A percentile compares a stretch with the other conserved stretches of the same genome.
These are phyloP conservation scores for Xylaria grammica DNA, from an alignment of 495 filamentous ascomycete species.

Conservation along the genomic window DNA sequence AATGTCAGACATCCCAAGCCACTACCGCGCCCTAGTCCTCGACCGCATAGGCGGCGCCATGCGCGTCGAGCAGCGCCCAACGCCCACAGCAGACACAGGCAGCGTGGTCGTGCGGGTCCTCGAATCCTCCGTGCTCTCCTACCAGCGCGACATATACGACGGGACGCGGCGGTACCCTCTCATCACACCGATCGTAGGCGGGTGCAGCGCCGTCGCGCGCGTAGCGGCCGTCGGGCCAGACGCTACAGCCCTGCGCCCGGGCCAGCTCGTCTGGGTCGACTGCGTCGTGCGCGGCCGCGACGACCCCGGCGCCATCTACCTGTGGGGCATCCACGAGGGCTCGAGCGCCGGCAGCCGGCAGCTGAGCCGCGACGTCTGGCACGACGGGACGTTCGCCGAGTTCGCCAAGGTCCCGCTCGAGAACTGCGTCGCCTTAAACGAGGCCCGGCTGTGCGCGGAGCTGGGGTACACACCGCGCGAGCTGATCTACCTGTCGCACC, in stretches of 20 bases:
- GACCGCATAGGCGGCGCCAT: conserved; percentile 12
- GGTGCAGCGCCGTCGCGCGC: conserved; percentile 14
- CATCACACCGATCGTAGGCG: conserved; percentile 5
- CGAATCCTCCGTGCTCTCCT: conserved; percentile 32
- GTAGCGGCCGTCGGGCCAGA: conserved; percentile 1
- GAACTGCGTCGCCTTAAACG: conserved; percentile 19
- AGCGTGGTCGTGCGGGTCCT: conserved; percentile 38
- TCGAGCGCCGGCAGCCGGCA: conserved; percentile 12
- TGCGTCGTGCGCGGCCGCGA: conserved; percentile 17
- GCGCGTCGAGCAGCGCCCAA: conserved; percentile 31
- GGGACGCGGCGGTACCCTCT: conserved; percentile 30
- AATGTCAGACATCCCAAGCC: conserved; percentile 22
- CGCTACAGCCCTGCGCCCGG: conserved; percentile 1
- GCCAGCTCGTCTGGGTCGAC: conserved; percentile 18
- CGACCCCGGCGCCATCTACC: background rate
- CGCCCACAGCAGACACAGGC: conserved; percentile 31
- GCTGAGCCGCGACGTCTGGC: conserved; percentile 19
- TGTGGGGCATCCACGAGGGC: conserved; percentile 17
- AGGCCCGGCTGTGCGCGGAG: background rate
- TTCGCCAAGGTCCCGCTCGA: conserved; percentile 14
- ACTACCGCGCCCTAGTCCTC: conserved; percentile 30
- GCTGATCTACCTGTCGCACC: conserved; percentile 11
- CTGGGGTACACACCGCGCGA: conserved; percentile 13
- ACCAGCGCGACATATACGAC: conserved; percentile 32
- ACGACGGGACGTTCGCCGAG: conserved; percentile 20